These are phyloP conservation scores for Fusarium tjaetaba DNA, from an alignment of 2,329 filamentous ascomycete species.

Conservation along the genomic window DNA sequence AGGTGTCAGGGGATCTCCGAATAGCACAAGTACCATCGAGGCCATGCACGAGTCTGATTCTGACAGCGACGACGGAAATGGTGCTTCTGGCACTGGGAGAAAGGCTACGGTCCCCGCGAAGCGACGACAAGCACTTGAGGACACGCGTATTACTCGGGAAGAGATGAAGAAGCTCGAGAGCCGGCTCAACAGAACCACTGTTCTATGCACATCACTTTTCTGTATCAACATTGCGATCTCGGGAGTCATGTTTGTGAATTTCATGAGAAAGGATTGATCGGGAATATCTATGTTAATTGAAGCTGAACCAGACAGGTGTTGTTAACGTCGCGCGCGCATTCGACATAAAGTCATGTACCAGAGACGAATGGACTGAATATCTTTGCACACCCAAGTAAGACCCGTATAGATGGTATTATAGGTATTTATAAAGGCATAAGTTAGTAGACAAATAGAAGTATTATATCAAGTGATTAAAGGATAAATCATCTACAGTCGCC, in stretches of 20 bases:
- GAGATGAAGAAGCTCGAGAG: neutral
- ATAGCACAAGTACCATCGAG: fast-evolving
- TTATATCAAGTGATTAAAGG: no score
- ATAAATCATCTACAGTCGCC: no score
- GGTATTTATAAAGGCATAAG: fast-evolving
- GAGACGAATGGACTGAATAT: no score
- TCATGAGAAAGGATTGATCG: fast-evolving
- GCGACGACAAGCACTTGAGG: neutral
- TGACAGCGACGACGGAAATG: fast-evolving
- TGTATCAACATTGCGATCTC: fast-evolving
- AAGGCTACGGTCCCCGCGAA: fast-evolving
- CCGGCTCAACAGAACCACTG: fast-evolving
- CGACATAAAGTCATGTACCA: no score
- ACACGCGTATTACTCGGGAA: fast-evolving
- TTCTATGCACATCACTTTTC: neutral
- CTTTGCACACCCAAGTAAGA: no score
- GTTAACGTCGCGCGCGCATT: neutral
- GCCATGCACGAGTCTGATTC: fast-evolving
- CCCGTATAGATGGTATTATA: no score
- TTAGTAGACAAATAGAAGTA: fast-evolving
- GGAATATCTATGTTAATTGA: fast-evolving
- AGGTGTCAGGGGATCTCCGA: neutral
- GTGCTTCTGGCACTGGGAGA: fast-evolving
- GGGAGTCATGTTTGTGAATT: fast-evolving
- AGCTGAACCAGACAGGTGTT: neutral